These are phyloP conservation scores for Neckera pumila DNA, from an alignment of 225 moss, liverwort and hornwort species.

Conservation along the genomic window DNA sequence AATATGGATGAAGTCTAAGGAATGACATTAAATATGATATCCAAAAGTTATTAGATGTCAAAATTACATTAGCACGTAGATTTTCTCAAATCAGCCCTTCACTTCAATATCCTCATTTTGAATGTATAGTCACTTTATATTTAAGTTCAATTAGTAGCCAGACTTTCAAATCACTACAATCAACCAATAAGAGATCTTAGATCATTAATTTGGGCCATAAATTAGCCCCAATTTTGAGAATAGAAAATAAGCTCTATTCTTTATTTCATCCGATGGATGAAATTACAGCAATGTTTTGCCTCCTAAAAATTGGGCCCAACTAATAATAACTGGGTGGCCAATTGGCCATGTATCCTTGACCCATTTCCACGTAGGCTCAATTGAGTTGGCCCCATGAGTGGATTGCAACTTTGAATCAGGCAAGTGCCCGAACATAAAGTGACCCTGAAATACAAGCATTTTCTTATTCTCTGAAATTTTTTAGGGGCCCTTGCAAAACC, in stretches of 20 bases:
- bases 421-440: neutral
- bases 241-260: neutral
- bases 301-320: neutral
- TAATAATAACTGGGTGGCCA: neutral
- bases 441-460: too few species aligned
- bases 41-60: neutral
- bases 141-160: neutral
- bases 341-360: neutral
- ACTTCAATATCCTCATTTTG: too few species aligned
- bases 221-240: neutral
- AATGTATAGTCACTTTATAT: neutral
- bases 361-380: too few species aligned
- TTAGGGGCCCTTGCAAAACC: too few species aligned
- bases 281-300: neutral
- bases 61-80: neutral
- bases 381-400: too few species aligned
- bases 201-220: neutral
- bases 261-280: neutral
- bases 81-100: neutral
- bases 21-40: neutral
- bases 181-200: neutral
- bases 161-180: neutral
- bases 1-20: neutral
- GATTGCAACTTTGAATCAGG: neutral
- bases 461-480: too few species aligned